A percentile compares a stretch with the other conserved stretches of the same genome.
Conservation (phyloP, 2,329 filamentous ascomycete species). For the Ophiostoma montium region DNA sequence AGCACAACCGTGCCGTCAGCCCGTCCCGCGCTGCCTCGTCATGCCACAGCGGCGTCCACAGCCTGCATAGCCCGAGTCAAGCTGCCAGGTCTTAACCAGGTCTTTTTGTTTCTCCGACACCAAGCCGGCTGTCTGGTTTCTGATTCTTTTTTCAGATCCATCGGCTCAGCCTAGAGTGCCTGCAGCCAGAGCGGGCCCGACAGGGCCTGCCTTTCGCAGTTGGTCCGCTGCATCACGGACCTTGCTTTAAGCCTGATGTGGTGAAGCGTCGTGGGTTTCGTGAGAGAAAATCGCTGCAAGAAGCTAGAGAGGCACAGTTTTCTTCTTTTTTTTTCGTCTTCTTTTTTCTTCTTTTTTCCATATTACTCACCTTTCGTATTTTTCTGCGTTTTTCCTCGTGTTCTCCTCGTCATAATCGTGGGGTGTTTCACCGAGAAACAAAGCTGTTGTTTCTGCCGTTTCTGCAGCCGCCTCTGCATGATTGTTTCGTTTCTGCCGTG, state of each 20-base stretch:
- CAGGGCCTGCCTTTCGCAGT: neutral
- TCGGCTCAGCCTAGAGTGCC: neutral
- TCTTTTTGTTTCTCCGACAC: too few species aligned
- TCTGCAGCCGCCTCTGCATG: too few species aligned
- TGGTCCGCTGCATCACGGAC: neutral
- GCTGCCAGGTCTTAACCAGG: too few species aligned
- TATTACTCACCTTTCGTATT: neutral
- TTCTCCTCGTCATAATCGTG: neutral
- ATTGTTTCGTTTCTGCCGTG: too few species aligned
- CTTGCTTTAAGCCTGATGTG: neutral
- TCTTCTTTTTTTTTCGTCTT: neutral
- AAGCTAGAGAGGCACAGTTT: neutral
- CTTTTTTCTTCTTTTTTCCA: neutral
- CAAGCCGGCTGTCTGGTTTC: neutral
- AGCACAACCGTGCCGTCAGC: neutral
- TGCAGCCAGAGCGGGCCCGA: neutral
- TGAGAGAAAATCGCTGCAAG: neutral
- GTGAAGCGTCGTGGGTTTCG: neutral
- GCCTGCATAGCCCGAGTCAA: too few species aligned
- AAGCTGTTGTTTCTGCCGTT: too few species aligned
- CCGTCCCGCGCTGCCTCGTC: neutral
- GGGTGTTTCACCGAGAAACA: too few species aligned
- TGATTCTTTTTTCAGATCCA: neutral
- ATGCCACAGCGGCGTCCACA: neutral
- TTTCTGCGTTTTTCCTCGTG: neutral